Percentiles rank a stretch among this genome's conserved stretches.
Evolutionary conservation across 73 alveolate genomes (phyloP).

Genomic region (Stentor roeselii): DNA sequence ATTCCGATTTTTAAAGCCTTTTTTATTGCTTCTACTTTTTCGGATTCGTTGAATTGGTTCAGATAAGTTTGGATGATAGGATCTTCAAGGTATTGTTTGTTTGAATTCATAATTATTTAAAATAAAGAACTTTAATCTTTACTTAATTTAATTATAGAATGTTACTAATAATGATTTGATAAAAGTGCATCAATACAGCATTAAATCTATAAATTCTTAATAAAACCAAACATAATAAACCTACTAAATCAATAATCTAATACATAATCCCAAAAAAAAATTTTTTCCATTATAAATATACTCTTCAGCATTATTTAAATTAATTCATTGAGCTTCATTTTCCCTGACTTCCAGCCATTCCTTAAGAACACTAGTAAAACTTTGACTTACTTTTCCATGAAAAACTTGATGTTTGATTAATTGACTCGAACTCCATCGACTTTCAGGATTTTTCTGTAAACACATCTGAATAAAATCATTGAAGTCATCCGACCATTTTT

Average conservation of each 20-base stretch:
- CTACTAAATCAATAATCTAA: background rate
- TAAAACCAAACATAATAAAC: background rate
- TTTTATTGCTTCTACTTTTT: background rate
- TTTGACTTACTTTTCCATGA: background rate
- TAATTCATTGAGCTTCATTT: background rate
- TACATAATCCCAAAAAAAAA: too few species aligned
- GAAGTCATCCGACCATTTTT: conserved; percentile 48
- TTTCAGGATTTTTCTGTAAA: conserved; percentile 59
- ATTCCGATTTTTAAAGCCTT: background rate
- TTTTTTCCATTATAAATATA: too few species aligned
- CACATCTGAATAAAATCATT: conserved; percentile 57
- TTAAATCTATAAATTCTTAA: too few species aligned
- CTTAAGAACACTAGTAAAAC: background rate
- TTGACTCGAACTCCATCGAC: background rate
- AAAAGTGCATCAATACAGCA: too few species aligned
- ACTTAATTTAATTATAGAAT: too few species aligned
- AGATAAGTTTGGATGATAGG: background rate
- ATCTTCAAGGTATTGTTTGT: background rate
- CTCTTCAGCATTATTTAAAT: too few species aligned
- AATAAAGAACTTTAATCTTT: too few species aligned
- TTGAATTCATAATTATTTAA: background rate
- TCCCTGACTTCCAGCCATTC: background rate
- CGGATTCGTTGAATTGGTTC: background rate
- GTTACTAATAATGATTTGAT: too few species aligned
- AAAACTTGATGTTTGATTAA: background rate